Evolutionary conservation across 441 rosid genomes (phyloP), one percentile per base, ranked within the genome.

Genomic region (Croton laevigatus): DNA sequence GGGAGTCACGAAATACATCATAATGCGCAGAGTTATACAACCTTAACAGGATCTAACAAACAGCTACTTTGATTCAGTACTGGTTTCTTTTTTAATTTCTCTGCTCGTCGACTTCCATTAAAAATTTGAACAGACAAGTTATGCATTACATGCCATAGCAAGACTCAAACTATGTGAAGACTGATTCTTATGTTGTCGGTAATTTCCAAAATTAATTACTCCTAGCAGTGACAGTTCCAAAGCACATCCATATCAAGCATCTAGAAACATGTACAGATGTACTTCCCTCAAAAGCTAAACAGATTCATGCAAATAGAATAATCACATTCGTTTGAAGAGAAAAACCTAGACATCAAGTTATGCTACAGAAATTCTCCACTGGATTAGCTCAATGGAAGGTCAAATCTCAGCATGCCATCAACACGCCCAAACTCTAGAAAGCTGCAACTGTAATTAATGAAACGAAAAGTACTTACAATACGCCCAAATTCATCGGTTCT

Each of bases 401-500:
- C 60, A 42, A 38, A 45, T 27, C 48, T 42, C n/a, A 0, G n/a
- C 19, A 42, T 14, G 19, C 13, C 19, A 65, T 20, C 34, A 48
- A 49, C 8, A 40, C 51, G 7, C 52, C 37, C 2, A 22, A 19
- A 65, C 53, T 9, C 34, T 23, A 2, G 55, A 66, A 59, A 38
- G 44, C 11, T 23, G 72, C n/a, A 63, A 45, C 59, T 66, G 17
- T 62, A 52, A 66, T 13, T 55, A 66, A n/a, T 32, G 72, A 73
- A n/a, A 54, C 12, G 45, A 71, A 48, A 9, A 81, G 71, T 68
- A 85, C 98, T 96, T 87, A 93, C 98, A n/a, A 85, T 87, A 84
- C 97, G 85, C 57, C 99, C 99, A 86, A 91, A 96, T 79, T 96
- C 98, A 81, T 96, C 99, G 9, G 86, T 82, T 80, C 99, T 86